Evolutionary conservation across 768 basidiomycete species (phyloP).

Genomic region (Porpolomopsis calyptriformis): DNA sequence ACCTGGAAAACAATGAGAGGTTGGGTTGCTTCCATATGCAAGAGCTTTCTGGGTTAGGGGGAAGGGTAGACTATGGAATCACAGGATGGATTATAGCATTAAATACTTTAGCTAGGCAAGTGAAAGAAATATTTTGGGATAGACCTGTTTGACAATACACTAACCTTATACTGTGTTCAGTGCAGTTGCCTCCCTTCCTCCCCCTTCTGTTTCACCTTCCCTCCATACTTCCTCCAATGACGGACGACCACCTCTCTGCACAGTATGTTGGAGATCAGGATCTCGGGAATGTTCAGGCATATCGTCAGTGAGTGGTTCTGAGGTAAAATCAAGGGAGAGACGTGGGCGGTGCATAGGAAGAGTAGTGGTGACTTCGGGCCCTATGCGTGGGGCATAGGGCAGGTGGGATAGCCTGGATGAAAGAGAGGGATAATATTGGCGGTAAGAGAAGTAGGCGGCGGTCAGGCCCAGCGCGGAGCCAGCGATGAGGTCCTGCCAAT

Average conservation of each 20-base stretch:
- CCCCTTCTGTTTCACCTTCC: conserved; percentile 16
- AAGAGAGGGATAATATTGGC: conserved; percentile 79
- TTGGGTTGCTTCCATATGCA: too few species aligned
- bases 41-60: too few species aligned
- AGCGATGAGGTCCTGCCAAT: conserved; percentile 85
- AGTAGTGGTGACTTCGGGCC: conserved; percentile 29
- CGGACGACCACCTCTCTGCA: conserved; percentile 20
- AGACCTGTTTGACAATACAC: too few species aligned
- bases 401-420: conserved; percentile 48
- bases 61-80: too few species aligned
- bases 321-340: conserved; percentile 2
- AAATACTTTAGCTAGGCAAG: too few species aligned
- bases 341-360: conserved; percentile 30
- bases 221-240: conserved; percentile 20
- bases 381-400: conserved; percentile 63
- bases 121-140: too few species aligned
- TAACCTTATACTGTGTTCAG: too few species aligned
- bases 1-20: too few species aligned
- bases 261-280: conserved; percentile 24
- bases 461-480: conserved; percentile 58
- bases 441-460: conserved; percentile 58
- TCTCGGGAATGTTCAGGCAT: conserved; percentile 11
- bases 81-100: too few species aligned
- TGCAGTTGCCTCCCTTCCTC: too few species aligned
- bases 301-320: conserved; percentile 7